phyloP scores from a whole-genome alignment of 1,284 basidiomycete genomes.

The Gymnopus androsaceus region DNA sequence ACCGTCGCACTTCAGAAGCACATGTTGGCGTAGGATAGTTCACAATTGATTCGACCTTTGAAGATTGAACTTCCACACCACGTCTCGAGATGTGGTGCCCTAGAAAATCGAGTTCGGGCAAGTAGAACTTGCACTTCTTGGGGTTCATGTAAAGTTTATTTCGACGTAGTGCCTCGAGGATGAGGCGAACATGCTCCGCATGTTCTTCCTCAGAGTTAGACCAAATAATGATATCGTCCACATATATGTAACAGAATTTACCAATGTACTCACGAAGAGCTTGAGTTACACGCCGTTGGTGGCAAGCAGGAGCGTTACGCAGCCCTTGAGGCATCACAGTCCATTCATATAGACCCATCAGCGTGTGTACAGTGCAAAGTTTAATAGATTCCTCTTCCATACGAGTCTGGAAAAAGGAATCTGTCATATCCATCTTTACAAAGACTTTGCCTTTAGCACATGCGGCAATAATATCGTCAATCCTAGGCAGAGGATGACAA shows the following conservation, averaged over 20 bases:
- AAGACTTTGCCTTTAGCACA: no score
- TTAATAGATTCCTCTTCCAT: no score
- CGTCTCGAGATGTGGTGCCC: conserved; percentile 29
- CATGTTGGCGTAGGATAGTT: conserved; percentile 26
- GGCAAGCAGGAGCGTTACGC: conserved; percentile 32
- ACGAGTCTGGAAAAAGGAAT: no score
- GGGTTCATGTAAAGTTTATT: conserved; percentile 29
- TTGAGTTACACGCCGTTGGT: conserved; percentile 30
- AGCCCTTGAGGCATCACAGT: conserved; percentile 37
- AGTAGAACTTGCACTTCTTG: conserved; percentile 28
- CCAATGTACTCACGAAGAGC: conserved; percentile 26
- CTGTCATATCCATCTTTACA: no score
- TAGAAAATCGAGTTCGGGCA: conserved; percentile 30
- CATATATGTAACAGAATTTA: conserved; percentile 16
- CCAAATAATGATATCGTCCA: conserved; percentile 41
- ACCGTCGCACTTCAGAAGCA: conserved; percentile 26
- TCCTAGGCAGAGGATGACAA: no score
- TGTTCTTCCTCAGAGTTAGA: conserved; percentile 36
- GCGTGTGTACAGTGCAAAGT: no score
- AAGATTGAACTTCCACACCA: conserved; percentile 26
- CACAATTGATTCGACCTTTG: background rate
- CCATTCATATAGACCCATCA: no score
- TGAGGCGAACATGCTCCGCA: conserved; percentile 24
- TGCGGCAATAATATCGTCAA: no score
- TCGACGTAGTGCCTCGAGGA: conserved; percentile 23